Percentiles rank a stretch among this genome's conserved stretches.
phyloP scores from a whole-genome alignment of 805 yeast species.

The Myxozyma geophila region DNA sequence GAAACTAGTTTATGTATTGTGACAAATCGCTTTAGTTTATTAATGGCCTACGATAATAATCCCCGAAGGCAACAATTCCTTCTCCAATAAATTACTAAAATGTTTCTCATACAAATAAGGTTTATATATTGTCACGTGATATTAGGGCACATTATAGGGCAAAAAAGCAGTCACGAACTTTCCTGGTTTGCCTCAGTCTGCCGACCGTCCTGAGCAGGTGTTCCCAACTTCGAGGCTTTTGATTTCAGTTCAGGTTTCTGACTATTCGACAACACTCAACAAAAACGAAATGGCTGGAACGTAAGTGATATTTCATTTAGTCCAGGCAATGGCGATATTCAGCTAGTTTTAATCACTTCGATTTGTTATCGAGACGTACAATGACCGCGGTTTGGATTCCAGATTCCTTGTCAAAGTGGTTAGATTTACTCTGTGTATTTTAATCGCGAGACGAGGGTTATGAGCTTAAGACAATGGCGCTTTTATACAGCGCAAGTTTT shows the following conservation, averaged over 20 bases:
- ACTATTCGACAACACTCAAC: constrained; percentile 1
- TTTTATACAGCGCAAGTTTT: constrained; percentile 14
- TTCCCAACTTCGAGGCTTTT: neutral
- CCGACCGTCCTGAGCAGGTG: neutral
- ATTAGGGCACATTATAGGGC: neutral
- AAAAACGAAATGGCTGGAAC: constrained; percentile 34
- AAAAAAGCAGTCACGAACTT: constrained; percentile 11
- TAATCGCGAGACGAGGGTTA: constrained; percentile 12
- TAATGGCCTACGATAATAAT: too few relatives aligned
- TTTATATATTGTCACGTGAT: too few relatives aligned
- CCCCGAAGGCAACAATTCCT: too few relatives aligned
- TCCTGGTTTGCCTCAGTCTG: neutral
- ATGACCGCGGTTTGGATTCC: constrained; percentile 9
- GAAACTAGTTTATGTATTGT: too few relatives aligned
- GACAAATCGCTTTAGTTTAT: too few relatives aligned
- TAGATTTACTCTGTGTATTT: neutral
- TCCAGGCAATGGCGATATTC: neutral
- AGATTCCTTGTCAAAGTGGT: constrained; percentile 8
- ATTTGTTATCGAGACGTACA: too few relatives aligned
- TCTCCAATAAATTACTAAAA: too few relatives aligned
- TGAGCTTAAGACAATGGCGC: constrained; percentile 25
- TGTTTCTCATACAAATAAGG: too few relatives aligned
- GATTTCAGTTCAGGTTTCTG: neutral
- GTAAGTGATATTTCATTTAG: constrained; percentile 16
- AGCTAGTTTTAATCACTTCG: too few relatives aligned